Evolutionary conservation across 306 rosid species (phyloP), one percentile per base, ranked within the genome.

Genomic region (Crataegus laevigata): DNA sequence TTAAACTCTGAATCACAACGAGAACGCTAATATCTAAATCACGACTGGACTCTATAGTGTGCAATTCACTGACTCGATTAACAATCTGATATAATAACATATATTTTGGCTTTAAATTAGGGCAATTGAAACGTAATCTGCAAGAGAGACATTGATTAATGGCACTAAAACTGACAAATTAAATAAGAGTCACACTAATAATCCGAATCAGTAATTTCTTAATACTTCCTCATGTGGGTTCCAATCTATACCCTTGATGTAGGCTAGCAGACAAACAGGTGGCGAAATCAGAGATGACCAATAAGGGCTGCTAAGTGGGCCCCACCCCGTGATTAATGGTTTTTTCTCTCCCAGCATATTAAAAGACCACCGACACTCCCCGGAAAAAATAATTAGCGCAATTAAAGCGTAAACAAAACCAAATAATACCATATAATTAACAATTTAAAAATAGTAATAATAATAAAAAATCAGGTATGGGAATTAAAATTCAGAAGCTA

Each of bases 261-360:
- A 40, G 67, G 73, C 13, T 6, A 10, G 8, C 4, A 17, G 45
- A 12, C 26, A 34, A 78, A 60, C 82, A 65, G 42, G 81, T 73
- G 79, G 78, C 80, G 25, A 51, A 58, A 86, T 68, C 85, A 59
- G 61, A 62, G 51, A 40, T 1, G 11, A 19, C 18, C 36, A 30
- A 5, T 24, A 0, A 29, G 24, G 75, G 64, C 38, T 18, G 50
- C 51, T 15, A 4, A 60, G 77, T 76, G 85, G 79, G 61, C 76
- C 88, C 89, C 60, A 78, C 75, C 28, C 87, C 89, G 92, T 82
- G 90, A 93, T 85, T 87, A 82, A 79, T 75, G 97, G 85, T 38
- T 34, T 79, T 57, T 60, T 15, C 77, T 40, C 75, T n/a, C 40
- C 36, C 74, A 86, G 88, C 43, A 38, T 38, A 6, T 36, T 36